phyloP scores from a whole-genome alignment of 2,329 filamentous ascomycete genomes.

The Ophiostoma novo-ulmi region DNA sequence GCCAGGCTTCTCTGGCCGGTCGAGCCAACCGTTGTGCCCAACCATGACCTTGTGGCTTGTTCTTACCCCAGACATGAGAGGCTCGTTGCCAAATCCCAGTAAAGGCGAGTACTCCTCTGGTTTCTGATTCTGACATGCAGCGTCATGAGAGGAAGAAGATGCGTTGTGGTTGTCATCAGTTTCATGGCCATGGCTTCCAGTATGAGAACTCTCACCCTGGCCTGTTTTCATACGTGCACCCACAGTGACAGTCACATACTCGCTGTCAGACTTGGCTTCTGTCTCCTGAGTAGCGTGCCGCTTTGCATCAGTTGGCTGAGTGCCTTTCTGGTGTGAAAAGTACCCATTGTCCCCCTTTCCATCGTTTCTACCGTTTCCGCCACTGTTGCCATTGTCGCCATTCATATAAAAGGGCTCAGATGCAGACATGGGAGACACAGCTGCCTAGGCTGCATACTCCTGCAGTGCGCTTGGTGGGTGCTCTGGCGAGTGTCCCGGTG shows the following conservation, averaged over 20 bases:
- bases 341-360: neutral
- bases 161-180: neutral
- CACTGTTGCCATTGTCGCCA: too few relatives aligned
- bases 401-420: neutral
- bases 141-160: neutral
- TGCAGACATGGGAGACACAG: slow-evolving; percentile 22
- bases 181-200: neutral
- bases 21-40: slow-evolving; percentile 54
- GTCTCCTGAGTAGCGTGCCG: neutral
- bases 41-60: slow-evolving; percentile 49
- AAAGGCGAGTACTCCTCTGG: slow-evolving; percentile 39
- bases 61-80: slow-evolving; percentile 34
- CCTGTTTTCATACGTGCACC: neutral
- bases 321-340: neutral
- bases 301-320: neutral
- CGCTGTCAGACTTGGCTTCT: neutral
- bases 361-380: neutral
- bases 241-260: slow-evolving; percentile 2
- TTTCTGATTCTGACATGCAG: slow-evolving; percentile 22
- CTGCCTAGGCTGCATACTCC: slow-evolving; percentile 26
- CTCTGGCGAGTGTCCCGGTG: slow-evolving; percentile 17
- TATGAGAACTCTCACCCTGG: neutral
- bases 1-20: slow-evolving; percentile 37
- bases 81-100: slow-evolving; percentile 40
- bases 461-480: slow-evolving; percentile 19